phyloP scores from a whole-genome alignment of 106 monocot genomes.

The Dendrobium catenatum region DNA sequence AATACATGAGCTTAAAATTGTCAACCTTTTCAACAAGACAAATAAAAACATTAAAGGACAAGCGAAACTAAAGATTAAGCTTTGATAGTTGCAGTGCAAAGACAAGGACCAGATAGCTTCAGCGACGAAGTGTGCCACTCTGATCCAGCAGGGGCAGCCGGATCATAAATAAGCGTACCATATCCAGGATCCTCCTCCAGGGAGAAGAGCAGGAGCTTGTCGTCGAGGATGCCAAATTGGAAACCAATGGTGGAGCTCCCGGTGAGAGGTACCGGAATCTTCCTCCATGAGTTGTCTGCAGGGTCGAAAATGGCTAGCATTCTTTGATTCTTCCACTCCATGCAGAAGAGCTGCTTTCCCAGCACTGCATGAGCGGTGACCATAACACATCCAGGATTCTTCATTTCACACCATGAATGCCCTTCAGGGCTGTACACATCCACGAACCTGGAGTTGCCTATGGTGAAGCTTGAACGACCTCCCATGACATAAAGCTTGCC shows the following conservation, averaged over 20 bases:
- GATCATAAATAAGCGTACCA: slow-evolving; percentile 66
- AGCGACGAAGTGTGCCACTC: slow-evolving; percentile 52
- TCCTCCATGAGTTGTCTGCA: slow-evolving; percentile 39
- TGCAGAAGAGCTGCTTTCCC: slow-evolving; percentile 55
- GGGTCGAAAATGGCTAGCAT: slow-evolving; percentile 56
- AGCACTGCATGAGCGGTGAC: slow-evolving; percentile 71
- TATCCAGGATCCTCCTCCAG: slow-evolving; percentile 42
- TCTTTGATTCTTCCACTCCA: slow-evolving; percentile 88
- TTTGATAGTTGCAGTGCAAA: slow-evolving; percentile 61
- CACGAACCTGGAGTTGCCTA: slow-evolving; percentile 57
- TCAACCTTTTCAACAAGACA: too few species aligned
- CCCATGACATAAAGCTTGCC: slow-evolving; percentile 81
- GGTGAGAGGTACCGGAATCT: slow-evolving; percentile 40
- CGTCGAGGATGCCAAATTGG: slow-evolving; percentile 44
- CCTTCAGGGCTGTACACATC: slow-evolving; percentile 54
- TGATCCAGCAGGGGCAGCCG: slow-evolving; percentile 29
- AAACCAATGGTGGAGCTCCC: slow-evolving; percentile 55
- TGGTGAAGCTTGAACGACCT: slow-evolving; percentile 58
- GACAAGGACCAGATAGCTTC: slow-evolving; percentile 49
- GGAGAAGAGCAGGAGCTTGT: slow-evolving; percentile 57
- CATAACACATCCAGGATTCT: slow-evolving; percentile 79
- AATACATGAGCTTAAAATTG: too few species aligned
- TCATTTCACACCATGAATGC: slow-evolving; percentile 53
- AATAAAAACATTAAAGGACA: not conserved
- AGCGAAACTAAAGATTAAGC: slow-evolving; percentile 5